Evolutionary conservation across 2,329 filamentous ascomycete genomes (phyloP), one percentile per base, ranked within the genome.

Genomic region (Arachnomyces sp.): DNA sequence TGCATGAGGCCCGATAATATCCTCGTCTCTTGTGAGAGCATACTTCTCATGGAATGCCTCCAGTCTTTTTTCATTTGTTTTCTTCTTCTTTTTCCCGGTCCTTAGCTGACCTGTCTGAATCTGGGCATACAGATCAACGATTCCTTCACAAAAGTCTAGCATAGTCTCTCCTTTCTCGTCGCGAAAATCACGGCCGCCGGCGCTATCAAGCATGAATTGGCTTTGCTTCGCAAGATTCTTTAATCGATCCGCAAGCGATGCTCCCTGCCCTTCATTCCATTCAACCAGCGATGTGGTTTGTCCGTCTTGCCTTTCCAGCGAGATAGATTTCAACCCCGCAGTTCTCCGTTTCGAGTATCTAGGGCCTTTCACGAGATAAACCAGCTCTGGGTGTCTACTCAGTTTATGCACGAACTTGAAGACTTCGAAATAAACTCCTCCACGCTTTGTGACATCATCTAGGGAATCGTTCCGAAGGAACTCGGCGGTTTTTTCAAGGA

Each of bases 381-480:
- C 47, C 2, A 60, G 64, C 6, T 46, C 45, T 2, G 52, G 40
- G 42, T 69, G 61, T 4, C 34, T 45, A 2, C 52, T 52, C 8
- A 74, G 41, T 1, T 51, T 45, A 2, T 53, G 41, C 2, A 74
- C 38, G 41, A 75, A 67, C 15, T 55, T 50, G 6, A 73, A 45
- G 3, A 70, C 46, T 2, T 52, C 54, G 5, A 52, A 47, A 44
- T 73, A 71, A 1, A 72, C 44, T 13, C 38, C 28, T 8, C 31
- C 31, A 17, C 62, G 55, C 35, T 51, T 54, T 0, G 51, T 52
- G 7, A 60, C 50, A 38, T 70, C 61, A 15, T 61, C 56, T 8
- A 69, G 42, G 6, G 62, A 63, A 40, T 67, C 65, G 45, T 67
- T 66, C 8, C 62, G 53, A 7, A 70, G 45, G 2, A 69, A 50